Base-by-base conservation (phyloP, 2,329 filamentous ascomycete species). In the Fusarium nurragi region DNA sequence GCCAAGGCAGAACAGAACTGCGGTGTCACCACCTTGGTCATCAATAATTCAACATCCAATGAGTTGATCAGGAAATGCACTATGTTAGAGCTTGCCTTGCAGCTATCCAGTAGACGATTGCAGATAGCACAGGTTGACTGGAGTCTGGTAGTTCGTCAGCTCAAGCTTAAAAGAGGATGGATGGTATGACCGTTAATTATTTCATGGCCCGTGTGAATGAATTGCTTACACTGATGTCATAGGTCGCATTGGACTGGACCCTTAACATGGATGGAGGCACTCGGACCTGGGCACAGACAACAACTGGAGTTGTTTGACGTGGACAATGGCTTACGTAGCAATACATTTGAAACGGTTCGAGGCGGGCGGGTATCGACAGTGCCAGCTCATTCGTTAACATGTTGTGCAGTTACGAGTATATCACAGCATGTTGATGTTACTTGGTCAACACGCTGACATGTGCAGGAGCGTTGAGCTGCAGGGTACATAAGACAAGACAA, bases 361-460 rank as follows among this genome's bases (percentile, higher is more conserved):
- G 25, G 21, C 30, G 21, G 25, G 21, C 30, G 21, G 22, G 21
- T 28, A 12, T 32, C 41, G 12, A 36, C 32, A 55, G 25, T 26
- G 40, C 32, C 58, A 34, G 16, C 38, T 44, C 22, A 44, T 25
- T 30, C 26, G 26, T 30, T 30, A 30, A 30, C 10, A 13, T 30
- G 12, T 30, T 6, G 13, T 30, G 26, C 38, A 45, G 3, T 36
- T 30, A 14, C 39, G 26, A 13, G 6, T 9, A 21, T 41, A 26
- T 41, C 28, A 41, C 53, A 34, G 21, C 25, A 39, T 18, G 13
- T 23, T 34, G n/a, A 25, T 39, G 50, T 56, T 57, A 50, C 57
- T 54, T 60, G 58, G 58, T 32, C 57, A 50, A 61, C 43, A 50
- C n/a, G 22, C 22, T 9, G 12, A 55, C 43, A 44, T 39, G 28